Evolutionary conservation across 805 yeast genomes (phyloP).

Genomic region (Metschnikowia noctiluminum): DNA sequence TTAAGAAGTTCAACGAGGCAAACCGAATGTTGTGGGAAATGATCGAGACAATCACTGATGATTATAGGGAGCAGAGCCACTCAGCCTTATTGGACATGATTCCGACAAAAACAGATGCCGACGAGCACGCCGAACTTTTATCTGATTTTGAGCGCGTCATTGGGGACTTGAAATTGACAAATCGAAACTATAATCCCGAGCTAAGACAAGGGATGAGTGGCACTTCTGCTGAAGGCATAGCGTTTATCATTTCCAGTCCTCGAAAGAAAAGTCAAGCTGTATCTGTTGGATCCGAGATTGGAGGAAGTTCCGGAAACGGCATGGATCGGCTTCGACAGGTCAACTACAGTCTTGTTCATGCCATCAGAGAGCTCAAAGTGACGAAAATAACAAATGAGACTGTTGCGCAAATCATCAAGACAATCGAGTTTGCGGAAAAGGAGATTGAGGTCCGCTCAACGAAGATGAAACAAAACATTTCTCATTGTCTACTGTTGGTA

Average conservation of each 20-base stretch:
- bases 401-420: conserved; percentile 21
- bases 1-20: conserved; percentile 29
- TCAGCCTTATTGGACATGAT: conserved; percentile 19
- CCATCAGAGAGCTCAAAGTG: conserved; percentile 32
- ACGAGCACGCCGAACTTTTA: conserved; percentile 26
- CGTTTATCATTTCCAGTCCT: conserved; percentile 20
- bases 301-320: conserved; percentile 11
- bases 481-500: conserved; percentile 26
- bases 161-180: conserved; percentile 20
- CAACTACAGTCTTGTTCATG: conserved; percentile 36
- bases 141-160: conserved; percentile 30
- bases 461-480: conserved; percentile 23
- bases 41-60: conserved; percentile 27
- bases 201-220: conserved; percentile 6
- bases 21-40: conserved; percentile 27
- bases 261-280: conserved; percentile 9
- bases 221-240: conserved; percentile 8
- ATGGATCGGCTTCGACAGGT: conserved; percentile 32
- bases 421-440: conserved; percentile 24
- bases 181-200: conserved; percentile 6
- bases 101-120: conserved; percentile 32
- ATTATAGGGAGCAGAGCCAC: conserved; percentile 12
- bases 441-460: conserved; percentile 25
- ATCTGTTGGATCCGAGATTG: background rate
- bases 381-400: conserved; percentile 36